Percentiles rank a stretch among this genome's conserved stretches.
These are phyloP conservation scores for Penicillium sclerotigenum DNA, from an alignment of 2,329 filamentous ascomycete species.

Conservation along the genomic window DNA sequence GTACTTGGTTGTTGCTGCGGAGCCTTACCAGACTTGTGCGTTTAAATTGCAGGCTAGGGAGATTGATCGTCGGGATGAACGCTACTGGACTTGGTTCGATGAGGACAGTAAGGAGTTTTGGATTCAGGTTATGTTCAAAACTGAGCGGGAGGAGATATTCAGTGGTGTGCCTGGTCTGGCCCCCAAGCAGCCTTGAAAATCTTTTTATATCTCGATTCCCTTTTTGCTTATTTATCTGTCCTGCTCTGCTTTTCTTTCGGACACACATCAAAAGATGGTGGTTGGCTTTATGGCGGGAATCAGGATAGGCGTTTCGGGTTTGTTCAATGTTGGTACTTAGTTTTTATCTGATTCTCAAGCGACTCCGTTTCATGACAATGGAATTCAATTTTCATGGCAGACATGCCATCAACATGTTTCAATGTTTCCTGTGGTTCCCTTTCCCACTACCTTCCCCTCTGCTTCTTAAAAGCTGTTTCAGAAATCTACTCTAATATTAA, in stretches of 20 bases:
- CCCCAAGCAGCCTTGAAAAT: conserved; percentile 40
- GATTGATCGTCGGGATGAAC: conserved; percentile 82
- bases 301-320: conserved; percentile 17
- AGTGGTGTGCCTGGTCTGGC: conserved; percentile 64
- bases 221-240: neutral
- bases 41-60: conserved; percentile 95
- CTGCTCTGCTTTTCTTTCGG: neutral
- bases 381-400: neutral
- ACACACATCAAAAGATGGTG: conserved; percentile 5
- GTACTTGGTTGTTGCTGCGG: conserved; percentile 90
- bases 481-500: neutral
- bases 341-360: conserved; percentile 11
- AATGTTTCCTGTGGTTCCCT: neutral
- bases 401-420: neutral
- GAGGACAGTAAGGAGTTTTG: conserved; percentile 95
- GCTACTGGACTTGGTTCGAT: conserved; percentile 94
- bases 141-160: conserved; percentile 90
- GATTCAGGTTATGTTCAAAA: conserved; percentile 98
- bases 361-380: conserved; percentile 7
- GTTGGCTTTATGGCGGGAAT: conserved; percentile 11
- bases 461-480: too few species aligned
- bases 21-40: conserved; percentile 95
- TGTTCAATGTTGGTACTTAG: conserved; percentile 8
- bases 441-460: too few species aligned
- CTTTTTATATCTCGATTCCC: neutral